Conservation (phyloP, 768 basidiomycete genomes). For the Pluteus cervinus region DNA sequence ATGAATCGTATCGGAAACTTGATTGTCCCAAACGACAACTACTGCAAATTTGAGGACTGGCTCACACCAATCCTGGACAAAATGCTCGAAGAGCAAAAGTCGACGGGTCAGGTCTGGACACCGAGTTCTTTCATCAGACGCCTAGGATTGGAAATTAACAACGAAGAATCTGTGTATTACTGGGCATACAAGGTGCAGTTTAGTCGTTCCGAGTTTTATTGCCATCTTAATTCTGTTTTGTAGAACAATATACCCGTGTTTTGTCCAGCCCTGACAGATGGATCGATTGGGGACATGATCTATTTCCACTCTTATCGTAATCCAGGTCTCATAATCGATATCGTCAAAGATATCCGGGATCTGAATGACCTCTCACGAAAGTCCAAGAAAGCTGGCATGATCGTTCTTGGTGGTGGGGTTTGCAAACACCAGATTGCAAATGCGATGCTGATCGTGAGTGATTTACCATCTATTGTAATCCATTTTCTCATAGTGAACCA, state of each 20-base stretch:
- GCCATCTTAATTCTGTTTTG: slow-evolving; percentile 11
- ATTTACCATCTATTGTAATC: background rate
- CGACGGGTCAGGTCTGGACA: slow-evolving; percentile 68
- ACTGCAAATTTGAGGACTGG: slow-evolving; percentile 99
- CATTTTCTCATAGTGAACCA: slow-evolving; percentile 22
- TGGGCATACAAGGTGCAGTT: slow-evolving; percentile 96
- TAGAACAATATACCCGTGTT: slow-evolving; percentile 99
- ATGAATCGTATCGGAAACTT: slow-evolving; percentile 98
- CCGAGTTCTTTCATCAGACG: slow-evolving; percentile 92
- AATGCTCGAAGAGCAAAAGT: slow-evolving; percentile 86
- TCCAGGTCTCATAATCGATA: slow-evolving; percentile 84
- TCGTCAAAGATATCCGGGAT: slow-evolving; percentile 88
- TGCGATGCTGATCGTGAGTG: slow-evolving; percentile 91
- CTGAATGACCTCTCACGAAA: slow-evolving; percentile 87
- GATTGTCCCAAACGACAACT: slow-evolving; percentile 95
- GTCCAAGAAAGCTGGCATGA: slow-evolving; percentile 95
- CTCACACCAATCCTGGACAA: slow-evolving; percentile 87
- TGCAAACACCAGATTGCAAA: slow-evolving; percentile 99
- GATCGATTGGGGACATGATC: slow-evolving; percentile 98
- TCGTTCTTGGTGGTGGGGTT: slow-evolving; percentile 94
- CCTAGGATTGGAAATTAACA: slow-evolving; percentile 94
- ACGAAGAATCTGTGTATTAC: slow-evolving; percentile 97
- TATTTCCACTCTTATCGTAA: slow-evolving; percentile 96
- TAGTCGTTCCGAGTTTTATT: slow-evolving; percentile 10
- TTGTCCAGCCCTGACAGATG: slow-evolving; percentile 97